Evolutionary conservation across 2,329 filamentous ascomycete genomes (phyloP).

Genomic region (Huntiella moniliformis): DNA sequence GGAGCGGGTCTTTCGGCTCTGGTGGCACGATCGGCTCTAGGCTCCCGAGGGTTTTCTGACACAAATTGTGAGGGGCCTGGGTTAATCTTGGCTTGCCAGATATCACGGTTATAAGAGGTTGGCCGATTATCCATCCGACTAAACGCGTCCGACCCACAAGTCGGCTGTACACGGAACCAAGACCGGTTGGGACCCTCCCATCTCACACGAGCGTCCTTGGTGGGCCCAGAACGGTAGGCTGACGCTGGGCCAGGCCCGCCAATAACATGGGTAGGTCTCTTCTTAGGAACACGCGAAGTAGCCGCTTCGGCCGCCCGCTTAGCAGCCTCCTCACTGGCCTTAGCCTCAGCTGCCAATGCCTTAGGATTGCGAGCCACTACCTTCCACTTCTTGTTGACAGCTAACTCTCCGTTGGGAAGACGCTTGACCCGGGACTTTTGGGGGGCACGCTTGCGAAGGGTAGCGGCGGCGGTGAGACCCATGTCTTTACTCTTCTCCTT

Average conservation of each 20-base stretch:
- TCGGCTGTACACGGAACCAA: neutral
- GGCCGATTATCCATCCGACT: too few relatives aligned
- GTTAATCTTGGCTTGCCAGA: too few relatives aligned
- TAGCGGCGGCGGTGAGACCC: constrained; percentile 7
- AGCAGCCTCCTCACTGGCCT: constrained; percentile 8
- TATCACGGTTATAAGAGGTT: too few relatives aligned
- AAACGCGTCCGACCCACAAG: too few relatives aligned
- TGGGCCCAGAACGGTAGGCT: neutral
- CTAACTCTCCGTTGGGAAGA: constrained; percentile 8
- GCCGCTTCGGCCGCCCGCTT: constrained; percentile 7
- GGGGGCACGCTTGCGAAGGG: constrained; percentile 9
- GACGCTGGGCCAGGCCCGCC: neutral
- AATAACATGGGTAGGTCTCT: neutral
- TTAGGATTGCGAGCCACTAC: constrained; percentile 10
- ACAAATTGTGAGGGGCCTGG: too few relatives aligned
- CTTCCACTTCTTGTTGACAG: constrained; percentile 11
- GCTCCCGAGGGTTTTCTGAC: too few relatives aligned
- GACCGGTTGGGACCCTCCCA: neutral
- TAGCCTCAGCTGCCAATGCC: constrained; percentile 8
- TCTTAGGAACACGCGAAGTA: neutral
- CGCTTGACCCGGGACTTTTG: constrained; percentile 8
- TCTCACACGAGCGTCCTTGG: neutral
- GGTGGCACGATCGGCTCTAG: too few relatives aligned
- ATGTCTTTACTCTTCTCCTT: constrained; percentile 11
- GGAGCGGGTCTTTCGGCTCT: too few relatives aligned